A percentile compares a stretch with the other conserved stretches of the same genome.
Conservation (phyloP, 2,329 filamentous ascomycete genomes). For the Capronia americana region DNA sequence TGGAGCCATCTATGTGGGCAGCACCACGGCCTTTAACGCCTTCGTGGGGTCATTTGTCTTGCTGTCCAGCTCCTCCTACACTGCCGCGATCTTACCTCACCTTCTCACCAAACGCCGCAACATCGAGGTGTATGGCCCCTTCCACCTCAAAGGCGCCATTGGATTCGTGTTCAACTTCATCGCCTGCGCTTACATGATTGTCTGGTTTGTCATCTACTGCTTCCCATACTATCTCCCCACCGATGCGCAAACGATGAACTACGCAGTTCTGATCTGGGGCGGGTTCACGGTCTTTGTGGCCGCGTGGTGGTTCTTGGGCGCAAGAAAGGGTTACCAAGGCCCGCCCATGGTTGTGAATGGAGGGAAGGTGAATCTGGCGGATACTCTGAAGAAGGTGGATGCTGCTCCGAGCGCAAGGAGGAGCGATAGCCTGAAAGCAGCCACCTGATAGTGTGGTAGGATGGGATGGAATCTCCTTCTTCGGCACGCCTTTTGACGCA, state of each 20-base stretch:
- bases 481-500: background rate
- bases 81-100: slow-evolving; percentile 59
- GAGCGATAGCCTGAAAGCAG: slow-evolving; percentile 12
- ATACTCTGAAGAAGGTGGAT: slow-evolving; percentile 22
- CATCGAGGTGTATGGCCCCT: slow-evolving; percentile 58
- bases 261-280: slow-evolving; percentile 59
- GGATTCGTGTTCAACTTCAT: slow-evolving; percentile 59
- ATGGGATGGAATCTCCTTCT: background rate
- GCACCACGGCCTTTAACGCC: slow-evolving; percentile 58
- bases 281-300: slow-evolving; percentile 59
- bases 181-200: slow-evolving; percentile 60
- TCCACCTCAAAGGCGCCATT: slow-evolving; percentile 58
- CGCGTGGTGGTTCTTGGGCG: slow-evolving; percentile 49
- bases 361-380: slow-evolving; percentile 17
- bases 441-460: background rate
- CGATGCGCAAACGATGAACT: slow-evolving; percentile 60
- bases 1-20: slow-evolving; percentile 57
- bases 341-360: slow-evolving; percentile 30
- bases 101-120: slow-evolving; percentile 56
- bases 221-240: slow-evolving; percentile 61
- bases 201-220: slow-evolving; percentile 65
- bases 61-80: slow-evolving; percentile 63
- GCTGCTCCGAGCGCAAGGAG: slow-evolving; percentile 2
- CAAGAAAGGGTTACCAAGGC: slow-evolving; percentile 31
- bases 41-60: slow-evolving; percentile 66